Base-by-base conservation (phyloP, 768 basidiomycete genomes). In the Gyrodon lividus region DNA sequence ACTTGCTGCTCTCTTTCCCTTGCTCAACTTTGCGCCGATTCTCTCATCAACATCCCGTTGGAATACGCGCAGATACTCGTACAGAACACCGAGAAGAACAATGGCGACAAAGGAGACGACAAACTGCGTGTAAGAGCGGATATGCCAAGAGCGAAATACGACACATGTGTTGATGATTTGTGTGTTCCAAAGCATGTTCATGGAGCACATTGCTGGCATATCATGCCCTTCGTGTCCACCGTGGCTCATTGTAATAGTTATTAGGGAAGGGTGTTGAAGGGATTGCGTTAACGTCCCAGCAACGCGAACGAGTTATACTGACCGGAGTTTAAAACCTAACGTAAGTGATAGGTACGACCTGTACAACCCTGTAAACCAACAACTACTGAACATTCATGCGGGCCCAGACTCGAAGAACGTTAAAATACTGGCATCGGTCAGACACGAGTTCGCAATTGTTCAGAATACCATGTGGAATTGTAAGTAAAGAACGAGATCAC, bases 131-230 rank as follows among this genome's bases (percentile, higher is more conserved):
- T 65, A 71, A 20, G 84, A 78, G 54, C 62, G 71, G 59, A 93
- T 81, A 72, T 91, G 89, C 88, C 90, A 93, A 55, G 77, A 75
- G 13, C 64, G 71, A 72, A 92, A 91, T 71, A 93, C 84, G 70
- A 92, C 76, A 72, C 89, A 92, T 40, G 89, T 89, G 71, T 89
- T 76, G 65, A 83, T 69, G 59, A 89, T 79, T 49, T 91, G 81
- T 34, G 87, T 87, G 70, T 91, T 91, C 87, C 89, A 92, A 60
- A 92, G 81, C 90, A 92, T 92, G 68, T 89, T 72, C 83, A 88
- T 86, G 7, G 80, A 70, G 66, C 90, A 92, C 58, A 59, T 75
- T 0, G 75, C 68, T 17, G 66, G 70, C 71, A 72, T 74, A 72
- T 75, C 77, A 77, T 80, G 51, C 63, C 77, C 54, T 16, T 51